Percentiles rank a stretch among this genome's conserved stretches.
phyloP scores from a whole-genome alignment of 768 basidiomycete species.

The Fistulinella prunicolor region DNA sequence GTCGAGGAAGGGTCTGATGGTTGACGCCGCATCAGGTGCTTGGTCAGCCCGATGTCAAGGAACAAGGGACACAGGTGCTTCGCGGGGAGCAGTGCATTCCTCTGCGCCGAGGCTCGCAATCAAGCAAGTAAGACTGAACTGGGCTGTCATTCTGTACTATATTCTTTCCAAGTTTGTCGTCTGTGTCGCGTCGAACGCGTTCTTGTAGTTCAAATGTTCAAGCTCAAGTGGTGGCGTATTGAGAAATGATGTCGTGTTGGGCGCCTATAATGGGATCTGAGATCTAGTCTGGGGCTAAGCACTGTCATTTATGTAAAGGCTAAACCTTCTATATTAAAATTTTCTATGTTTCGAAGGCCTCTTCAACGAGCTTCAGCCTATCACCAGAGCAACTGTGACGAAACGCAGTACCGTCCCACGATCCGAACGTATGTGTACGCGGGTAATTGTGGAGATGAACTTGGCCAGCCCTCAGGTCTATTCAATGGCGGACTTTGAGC shows the following conservation, averaged over 20 bases:
- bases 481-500: no score
- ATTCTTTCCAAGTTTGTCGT: not conserved
- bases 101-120: slow-evolving; percentile 22
- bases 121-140: slow-evolving; percentile 14
- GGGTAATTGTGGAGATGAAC: no score
- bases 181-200: not conserved
- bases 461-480: no score
- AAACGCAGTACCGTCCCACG: no score
- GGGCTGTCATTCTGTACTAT: not conserved
- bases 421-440: no score
- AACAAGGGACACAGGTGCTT: slow-evolving; percentile 53
- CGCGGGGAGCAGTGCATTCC: slow-evolving; percentile 44
- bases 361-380: no score
- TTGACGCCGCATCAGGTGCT: slow-evolving; percentile 17
- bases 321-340: slow-evolving; percentile 20
- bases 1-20: slow-evolving; percentile 1
- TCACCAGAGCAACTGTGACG: no score
- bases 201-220: no score
- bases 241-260: no score
- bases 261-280: slow-evolving; percentile 11
- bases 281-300: slow-evolving; percentile 15
- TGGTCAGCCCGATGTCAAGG: slow-evolving; percentile 42
- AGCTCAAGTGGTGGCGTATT: no score
- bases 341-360: not conserved
- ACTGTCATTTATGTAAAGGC: slow-evolving; percentile 3